These are phyloP conservation scores for rapeseed (Brassica napus) DNA, from an alignment of 345 rosid genomes.

Conservation along the genomic window Da-Ae NC_063443.1:6296001-6296500, in stretches of 20 bases:
- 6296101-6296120: constrained; percentile 77
- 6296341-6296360: constrained; percentile 9
- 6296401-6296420: not conserved
- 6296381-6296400: not conserved
- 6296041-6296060: constrained; percentile 86
- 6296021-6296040: not conserved
- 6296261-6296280: constrained; percentile 89
- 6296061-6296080: constrained; percentile 84
- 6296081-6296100: constrained; percentile 71
- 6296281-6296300: constrained; percentile 83
- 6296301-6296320: constrained; percentile 97
- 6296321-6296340: constrained; percentile 75
- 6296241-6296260: constrained; percentile 89
- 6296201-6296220: constrained; percentile 72
- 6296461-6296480: constrained; percentile 59
- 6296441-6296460: constrained; percentile 18
- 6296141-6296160: constrained; percentile 77
- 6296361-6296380: constrained; percentile 4
- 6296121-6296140: constrained; percentile 78
- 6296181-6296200: constrained; percentile 79
- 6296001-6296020: not conserved
- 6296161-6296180: constrained; percentile 76
- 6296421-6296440: not conserved
- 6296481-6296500: constrained; percentile 78
- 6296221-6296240: constrained; percentile 85